These are phyloP conservation scores for Penicillium sp. DNA, from an alignment of 2,329 filamentous ascomycete genomes.

Conservation along the genomic window DNA sequence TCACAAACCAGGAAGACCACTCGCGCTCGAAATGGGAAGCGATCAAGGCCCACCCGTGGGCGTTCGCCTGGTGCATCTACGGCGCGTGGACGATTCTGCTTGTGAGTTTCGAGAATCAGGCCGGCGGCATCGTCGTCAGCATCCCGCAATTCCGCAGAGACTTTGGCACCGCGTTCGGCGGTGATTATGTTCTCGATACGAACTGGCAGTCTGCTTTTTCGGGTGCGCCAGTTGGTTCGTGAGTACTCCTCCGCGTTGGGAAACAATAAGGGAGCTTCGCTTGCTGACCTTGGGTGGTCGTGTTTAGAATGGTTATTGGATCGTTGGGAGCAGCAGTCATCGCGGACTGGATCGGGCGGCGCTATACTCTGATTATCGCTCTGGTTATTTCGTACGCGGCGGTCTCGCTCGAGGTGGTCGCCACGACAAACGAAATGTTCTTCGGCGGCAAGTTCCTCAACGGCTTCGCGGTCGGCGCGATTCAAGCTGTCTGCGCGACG, in stretches of 20 bases:
- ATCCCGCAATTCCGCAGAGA: not conserved
- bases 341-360: not conserved
- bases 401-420: not conserved
- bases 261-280: not conserved
- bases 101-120: not conserved
- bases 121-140: not conserved
- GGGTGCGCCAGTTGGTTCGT: not conserved
- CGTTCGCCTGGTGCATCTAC: not conserved
- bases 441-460: slow-evolving; percentile 5
- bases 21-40: not conserved
- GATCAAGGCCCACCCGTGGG: not conserved
- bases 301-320: not conserved
- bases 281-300: not conserved
- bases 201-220: not conserved
- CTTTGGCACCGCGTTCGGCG: not conserved
- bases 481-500: not conserved
- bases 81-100: not conserved
- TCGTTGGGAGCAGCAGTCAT: not conserved
- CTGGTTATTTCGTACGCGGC: not conserved
- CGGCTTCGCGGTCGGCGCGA: not conserved
- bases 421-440: not conserved
- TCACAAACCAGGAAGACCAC: not conserved
- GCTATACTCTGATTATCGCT: not conserved
- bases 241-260: not conserved
- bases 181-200: not conserved